phyloP scores from a whole-genome alignment of 257 asterid genomes.

The Rehmannia glutinosa region DNA sequence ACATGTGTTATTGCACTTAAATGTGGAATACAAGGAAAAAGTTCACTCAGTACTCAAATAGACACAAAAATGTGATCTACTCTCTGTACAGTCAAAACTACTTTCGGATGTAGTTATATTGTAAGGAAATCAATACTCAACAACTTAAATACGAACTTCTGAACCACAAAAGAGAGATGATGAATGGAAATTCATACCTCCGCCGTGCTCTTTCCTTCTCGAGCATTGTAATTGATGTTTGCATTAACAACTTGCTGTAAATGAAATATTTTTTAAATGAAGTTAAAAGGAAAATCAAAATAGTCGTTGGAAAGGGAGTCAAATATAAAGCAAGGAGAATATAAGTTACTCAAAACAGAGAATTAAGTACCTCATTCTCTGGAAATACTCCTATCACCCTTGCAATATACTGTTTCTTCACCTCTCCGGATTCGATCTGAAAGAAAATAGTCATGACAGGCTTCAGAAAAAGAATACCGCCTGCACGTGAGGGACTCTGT shows the following conservation, averaged over 20 bases:
- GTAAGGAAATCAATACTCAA: background rate
- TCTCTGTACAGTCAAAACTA: too few relatives aligned
- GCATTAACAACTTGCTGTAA: slow-evolving; percentile 77
- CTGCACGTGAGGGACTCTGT: background rate
- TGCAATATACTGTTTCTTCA: slow-evolving; percentile 85
- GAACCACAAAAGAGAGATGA: background rate
- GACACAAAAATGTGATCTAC: background rate
- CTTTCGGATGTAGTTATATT: too few relatives aligned
- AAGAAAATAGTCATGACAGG: slow-evolving; percentile 16
- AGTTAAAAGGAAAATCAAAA: background rate
- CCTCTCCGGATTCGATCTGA: slow-evolving; percentile 84
- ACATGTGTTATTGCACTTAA: background rate
- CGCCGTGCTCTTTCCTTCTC: slow-evolving; percentile 77
- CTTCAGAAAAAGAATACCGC: background rate
- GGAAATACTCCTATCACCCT: slow-evolving; percentile 86
- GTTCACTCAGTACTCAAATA: background rate
- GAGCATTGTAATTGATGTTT: slow-evolving; percentile 64
- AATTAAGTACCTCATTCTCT: slow-evolving; percentile 64
- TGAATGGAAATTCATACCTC: slow-evolving; percentile 44
- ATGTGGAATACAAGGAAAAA: background rate
- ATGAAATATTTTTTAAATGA: slow-evolving; percentile 10
- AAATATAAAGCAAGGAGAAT: background rate
- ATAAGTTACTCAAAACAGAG: background rate
- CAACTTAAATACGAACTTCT: background rate
- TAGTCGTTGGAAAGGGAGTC: background rate